These are phyloP conservation scores for Chalara sp. DNA, from an alignment of 2,329 filamentous ascomycete genomes.

Conservation along the genomic window DNA sequence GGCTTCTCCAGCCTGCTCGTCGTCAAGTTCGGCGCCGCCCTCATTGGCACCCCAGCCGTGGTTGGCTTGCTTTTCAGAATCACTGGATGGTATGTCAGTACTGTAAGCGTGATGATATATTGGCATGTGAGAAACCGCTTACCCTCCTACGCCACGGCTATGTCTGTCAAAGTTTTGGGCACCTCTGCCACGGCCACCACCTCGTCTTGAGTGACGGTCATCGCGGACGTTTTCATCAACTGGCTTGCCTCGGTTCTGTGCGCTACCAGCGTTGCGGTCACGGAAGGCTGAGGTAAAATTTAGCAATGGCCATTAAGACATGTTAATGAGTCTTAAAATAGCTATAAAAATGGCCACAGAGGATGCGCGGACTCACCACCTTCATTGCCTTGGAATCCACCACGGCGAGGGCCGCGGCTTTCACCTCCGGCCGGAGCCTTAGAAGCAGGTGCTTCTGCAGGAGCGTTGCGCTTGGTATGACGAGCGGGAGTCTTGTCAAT, in stretches of 20 bases:
- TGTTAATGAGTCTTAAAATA: not conserved
- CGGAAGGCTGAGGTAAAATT: constrained; percentile 62
- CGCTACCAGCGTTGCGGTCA: constrained; percentile 74
- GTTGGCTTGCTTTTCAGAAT: constrained; percentile 79
- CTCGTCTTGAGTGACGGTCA: constrained; percentile 49
- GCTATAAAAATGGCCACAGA: not conserved
- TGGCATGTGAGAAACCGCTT: constrained; percentile 8
- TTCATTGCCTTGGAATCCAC: constrained; percentile 68
- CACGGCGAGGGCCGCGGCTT: constrained; percentile 24
- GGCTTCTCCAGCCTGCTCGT: constrained; percentile 85
- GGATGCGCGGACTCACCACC: constrained; percentile 59
- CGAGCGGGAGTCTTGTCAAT: constrained; percentile 77
- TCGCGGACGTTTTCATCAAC: constrained; percentile 55
- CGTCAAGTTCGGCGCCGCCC: constrained; percentile 77
- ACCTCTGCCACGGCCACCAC: constrained; percentile 49
- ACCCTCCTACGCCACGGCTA: constrained; percentile 26
- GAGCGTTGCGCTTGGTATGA: constrained; percentile 76
- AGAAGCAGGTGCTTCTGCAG: constrained; percentile 58
- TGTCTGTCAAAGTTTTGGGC: constrained; percentile 29
- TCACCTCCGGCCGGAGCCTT: constrained; percentile 18
- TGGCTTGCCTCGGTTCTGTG: constrained; percentile 75
- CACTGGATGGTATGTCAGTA: constrained; percentile 39
- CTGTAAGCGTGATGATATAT: too few species aligned
- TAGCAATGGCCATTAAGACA: constrained; percentile 4
- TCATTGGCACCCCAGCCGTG: constrained; percentile 84